Percentiles rank a stretch among this genome's conserved stretches.
Evolutionary conservation across 1,284 basidiomycete genomes (phyloP).

Genomic region (Stygiomarasmius scandens): DNA sequence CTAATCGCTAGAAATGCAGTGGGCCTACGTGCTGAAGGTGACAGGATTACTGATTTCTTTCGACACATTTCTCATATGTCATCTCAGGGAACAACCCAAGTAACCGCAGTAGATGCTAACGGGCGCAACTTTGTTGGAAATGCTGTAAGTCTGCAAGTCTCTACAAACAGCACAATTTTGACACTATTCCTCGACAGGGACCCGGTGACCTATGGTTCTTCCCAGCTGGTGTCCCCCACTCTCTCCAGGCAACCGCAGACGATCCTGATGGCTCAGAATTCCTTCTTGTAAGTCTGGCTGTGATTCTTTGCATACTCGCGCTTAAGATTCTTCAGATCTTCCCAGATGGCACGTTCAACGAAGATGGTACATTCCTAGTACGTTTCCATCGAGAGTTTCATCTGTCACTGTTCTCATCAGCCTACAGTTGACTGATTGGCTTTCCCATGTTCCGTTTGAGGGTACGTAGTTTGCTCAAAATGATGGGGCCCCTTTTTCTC

Average conservation of each 20-base stretch:
- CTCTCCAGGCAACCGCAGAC: conserved; percentile 64
- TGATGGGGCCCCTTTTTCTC: conserved; percentile 25
- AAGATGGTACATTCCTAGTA: conserved; percentile 70
- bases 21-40: conserved; percentile 69
- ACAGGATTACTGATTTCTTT: conserved; percentile 4
- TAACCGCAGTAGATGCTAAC: conserved; percentile 61
- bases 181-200: conserved; percentile 24
- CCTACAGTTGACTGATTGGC: conserved; percentile 63
- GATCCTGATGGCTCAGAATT: conserved; percentile 67
- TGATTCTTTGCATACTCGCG: conserved; percentile 9
- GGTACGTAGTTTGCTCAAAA: conserved; percentile 24
- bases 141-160: conserved; percentile 42
- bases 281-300: conserved; percentile 51
- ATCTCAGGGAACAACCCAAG: conserved; percentile 58
- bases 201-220: conserved; percentile 65
- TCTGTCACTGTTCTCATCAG: conserved; percentile 15
- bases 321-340: conserved; percentile 51
- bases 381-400: conserved; percentile 1
- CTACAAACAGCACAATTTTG: conserved; percentile 1
- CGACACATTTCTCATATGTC: not conserved
- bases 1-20: no score
- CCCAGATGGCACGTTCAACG: conserved; percentile 65
- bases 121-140: conserved; percentile 65
- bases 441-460: conserved; percentile 60
- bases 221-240: conserved; percentile 66